phyloP scores from a whole-genome alignment of 495 filamentous ascomycete genomes.

The Neurospora tetrasperma region DNA sequence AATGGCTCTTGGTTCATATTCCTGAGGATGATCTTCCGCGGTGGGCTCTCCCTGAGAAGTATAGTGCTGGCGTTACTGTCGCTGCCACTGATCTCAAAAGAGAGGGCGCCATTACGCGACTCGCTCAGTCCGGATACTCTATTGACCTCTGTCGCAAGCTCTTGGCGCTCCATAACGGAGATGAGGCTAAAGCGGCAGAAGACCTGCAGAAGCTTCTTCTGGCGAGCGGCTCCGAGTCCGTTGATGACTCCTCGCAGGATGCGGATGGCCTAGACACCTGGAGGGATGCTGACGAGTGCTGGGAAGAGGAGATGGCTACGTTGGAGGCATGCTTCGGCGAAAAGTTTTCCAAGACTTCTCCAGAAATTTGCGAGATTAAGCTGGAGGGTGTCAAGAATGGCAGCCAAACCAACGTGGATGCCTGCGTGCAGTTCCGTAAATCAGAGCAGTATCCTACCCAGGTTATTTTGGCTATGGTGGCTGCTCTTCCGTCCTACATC shows the following conservation, averaged over 20 bases:
- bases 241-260: not conserved
- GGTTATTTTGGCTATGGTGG: constrained; percentile 61
- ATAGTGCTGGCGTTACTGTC: constrained; percentile 77
- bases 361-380: constrained; percentile 54
- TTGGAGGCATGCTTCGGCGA: constrained; percentile 72
- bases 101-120: constrained; percentile 71
- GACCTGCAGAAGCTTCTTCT: constrained; percentile 61
- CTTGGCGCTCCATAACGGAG: constrained; percentile 52
- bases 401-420: constrained; percentile 30
- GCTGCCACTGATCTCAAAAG: constrained; percentile 65
- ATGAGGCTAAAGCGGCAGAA: constrained; percentile 75
- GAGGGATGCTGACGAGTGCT: constrained; percentile 45
- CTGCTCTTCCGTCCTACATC: constrained; percentile 80
- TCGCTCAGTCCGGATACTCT: constrained; percentile 75
- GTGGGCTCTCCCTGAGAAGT: constrained; percentile 85
- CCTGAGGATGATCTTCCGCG: constrained; percentile 88
- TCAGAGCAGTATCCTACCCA: constrained; percentile 60
- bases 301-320: constrained; percentile 75
- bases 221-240: constrained; percentile 25
- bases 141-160: constrained; percentile 67
- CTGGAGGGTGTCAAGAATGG: constrained; percentile 38
- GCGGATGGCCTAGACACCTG: constrained; percentile 27
- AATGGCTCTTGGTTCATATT: constrained; percentile 91
- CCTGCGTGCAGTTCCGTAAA: constrained; percentile 40
- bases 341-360: constrained; percentile 45